phyloP scores from a whole-genome alignment of 192 early-diverging fungal genomes.

The Mortierella claussenii region DNA sequence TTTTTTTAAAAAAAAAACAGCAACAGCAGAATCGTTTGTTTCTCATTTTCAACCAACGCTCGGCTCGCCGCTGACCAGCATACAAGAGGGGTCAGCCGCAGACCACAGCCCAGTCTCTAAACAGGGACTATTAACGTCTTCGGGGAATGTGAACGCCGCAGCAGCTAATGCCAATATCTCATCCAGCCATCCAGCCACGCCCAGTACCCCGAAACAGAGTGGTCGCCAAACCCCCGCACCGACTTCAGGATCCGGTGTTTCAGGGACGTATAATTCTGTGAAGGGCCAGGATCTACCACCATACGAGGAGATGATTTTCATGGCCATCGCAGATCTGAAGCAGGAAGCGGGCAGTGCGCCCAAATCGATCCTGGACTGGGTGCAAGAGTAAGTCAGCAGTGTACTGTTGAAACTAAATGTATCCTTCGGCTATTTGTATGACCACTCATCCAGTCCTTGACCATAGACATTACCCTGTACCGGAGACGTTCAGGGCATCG shows the following conservation, averaged over 20 bases:
- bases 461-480: conserved; percentile 55
- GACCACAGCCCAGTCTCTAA: neutral
- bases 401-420: too few species aligned
- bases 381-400: conserved; percentile 51
- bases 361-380: conserved; percentile 58
- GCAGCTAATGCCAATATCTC: neutral
- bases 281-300: conserved; percentile 55
- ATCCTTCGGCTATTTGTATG: neutral
- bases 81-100: neutral
- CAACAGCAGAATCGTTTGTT: conserved; percentile 5
- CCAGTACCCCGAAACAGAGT: conserved; percentile 4
- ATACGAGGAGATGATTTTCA: conserved; percentile 66
- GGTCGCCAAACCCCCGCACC: conserved; percentile 18
- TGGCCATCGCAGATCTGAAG: conserved; percentile 52
- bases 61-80: neutral
- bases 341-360: conserved; percentile 56
- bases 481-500: conserved; percentile 56
- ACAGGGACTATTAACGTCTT: too few species aligned
- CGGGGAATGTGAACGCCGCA: neutral
- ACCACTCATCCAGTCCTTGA: neutral
- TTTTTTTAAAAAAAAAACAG: conserved; percentile 5
- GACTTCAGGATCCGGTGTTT: conserved; percentile 6
- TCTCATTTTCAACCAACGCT: conserved; percentile 8
- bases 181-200: conserved; percentile 24
- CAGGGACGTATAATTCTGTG: conserved; percentile 15